Base-by-base conservation (phyloP, 345 rosid species). In the Fremontodendron californicum region DNA sequence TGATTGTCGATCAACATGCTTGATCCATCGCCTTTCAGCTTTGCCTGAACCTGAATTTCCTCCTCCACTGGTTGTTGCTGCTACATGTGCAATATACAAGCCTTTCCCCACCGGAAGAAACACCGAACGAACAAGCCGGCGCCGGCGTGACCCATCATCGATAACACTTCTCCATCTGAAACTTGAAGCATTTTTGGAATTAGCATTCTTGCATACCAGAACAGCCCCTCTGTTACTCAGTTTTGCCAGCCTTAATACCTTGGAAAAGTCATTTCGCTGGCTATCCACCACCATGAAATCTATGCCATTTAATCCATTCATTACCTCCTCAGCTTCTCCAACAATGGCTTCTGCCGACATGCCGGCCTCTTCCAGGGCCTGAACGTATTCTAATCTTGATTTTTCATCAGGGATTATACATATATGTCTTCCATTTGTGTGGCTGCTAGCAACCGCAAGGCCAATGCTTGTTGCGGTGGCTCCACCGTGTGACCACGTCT, bases 51-150 rank as follows among this genome's bases (percentile, higher is more conserved):
- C 61, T 15, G 86, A 84, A 68, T 19, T 82, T n/a, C n/a, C n/a
- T 1, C 80, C 84, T 23, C 81, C 85, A 6, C 80, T 61, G 0
- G 87, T 71, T n/a, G n/a, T n/a, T n/a, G n/a, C n/a, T 0, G 92
- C 92, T 0, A 94, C 95, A 74, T 93, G 97, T 6, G 95, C 97
- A 25, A 93, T 89, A 75, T 94, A 95, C 74, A 94, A 76, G 9
- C 98, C 97, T 27, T 91, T 84, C 1, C 97, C 93, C 31, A 94
- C 97, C 0, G 98, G 97, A 67, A 94, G 89, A 80, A 84, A 89
- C 75, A 91, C 97, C 5, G 91, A 88, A 60, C 97, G 88, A 15
- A 82, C 94, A 62, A 94, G 81, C 37, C 86, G 82, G 42, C 88
- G 81, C n/a, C n/a, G n/a, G n/a, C n/a, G n/a, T 6, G 88, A 82